These are phyloP conservation scores for Thalia dealbata DNA, from an alignment of 176 grass and related monocot species.

Conservation along the genomic window DNA sequence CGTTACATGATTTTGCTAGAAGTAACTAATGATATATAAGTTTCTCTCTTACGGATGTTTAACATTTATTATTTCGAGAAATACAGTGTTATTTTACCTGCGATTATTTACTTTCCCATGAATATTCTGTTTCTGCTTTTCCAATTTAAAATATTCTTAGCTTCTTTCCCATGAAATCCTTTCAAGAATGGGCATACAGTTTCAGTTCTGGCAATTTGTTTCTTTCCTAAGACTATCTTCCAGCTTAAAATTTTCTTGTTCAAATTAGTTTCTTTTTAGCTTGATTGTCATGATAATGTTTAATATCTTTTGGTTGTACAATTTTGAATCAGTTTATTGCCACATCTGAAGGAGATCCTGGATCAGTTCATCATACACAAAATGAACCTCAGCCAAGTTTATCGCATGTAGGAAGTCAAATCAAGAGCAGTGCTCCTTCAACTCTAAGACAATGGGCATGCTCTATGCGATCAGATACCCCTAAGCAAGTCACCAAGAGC, in stretches of 20 bases:
- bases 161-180: background rate
- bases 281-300: background rate
- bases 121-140: background rate
- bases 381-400: slow-evolving; percentile 24
- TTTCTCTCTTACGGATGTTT: background rate
- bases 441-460: slow-evolving; percentile 6
- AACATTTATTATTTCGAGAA: background rate
- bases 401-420: background rate
- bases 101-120: background rate
- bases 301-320: background rate
- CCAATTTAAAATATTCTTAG: background rate
- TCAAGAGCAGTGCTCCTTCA: background rate
- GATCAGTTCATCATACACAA: slow-evolving; percentile 23
- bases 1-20: too few relatives aligned
- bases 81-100: background rate
- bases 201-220: background rate
- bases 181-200: background rate
- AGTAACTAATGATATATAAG: background rate
- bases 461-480: slow-evolving; percentile 1
- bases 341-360: slow-evolving; percentile 3
- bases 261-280: background rate
- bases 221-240: too few relatives aligned
- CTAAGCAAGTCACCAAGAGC: background rate
- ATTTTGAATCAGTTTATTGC: background rate
- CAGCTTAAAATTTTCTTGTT: background rate